phyloP scores from a whole-genome alignment of 2,329 filamentous ascomycete genomes.

The Dothiorella sarmentorum region DNA sequence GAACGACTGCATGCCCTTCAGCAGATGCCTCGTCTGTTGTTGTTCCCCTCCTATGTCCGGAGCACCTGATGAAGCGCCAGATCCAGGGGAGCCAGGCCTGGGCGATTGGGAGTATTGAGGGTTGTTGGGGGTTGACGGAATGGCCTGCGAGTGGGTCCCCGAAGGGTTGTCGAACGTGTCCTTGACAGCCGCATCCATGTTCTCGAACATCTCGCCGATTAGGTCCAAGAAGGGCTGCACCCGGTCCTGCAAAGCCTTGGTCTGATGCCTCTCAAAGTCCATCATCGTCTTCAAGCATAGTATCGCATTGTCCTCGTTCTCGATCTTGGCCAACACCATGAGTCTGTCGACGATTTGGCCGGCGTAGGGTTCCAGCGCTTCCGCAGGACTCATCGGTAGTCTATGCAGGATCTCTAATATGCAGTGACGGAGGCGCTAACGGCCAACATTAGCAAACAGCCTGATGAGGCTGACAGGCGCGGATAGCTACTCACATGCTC shows the following conservation, averaged over 20 bases:
- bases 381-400: constrained; percentile 69
- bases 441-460: constrained; percentile 39
- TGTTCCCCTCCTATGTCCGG: constrained; percentile 78
- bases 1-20: constrained; percentile 97
- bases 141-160: constrained; percentile 42
- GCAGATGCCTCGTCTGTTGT: constrained; percentile 73
- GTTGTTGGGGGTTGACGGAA: constrained; percentile 62
- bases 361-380: constrained; percentile 84
- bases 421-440: constrained; percentile 78
- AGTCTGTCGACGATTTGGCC: constrained; percentile 85
- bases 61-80: constrained; percentile 67
- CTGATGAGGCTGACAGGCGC: too few species aligned
- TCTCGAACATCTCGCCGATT: constrained; percentile 93
- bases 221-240: constrained; percentile 87
- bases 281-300: constrained; percentile 97
- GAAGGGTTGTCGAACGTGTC: constrained; percentile 83
- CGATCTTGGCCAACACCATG: constrained; percentile 80
- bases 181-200: constrained; percentile 89
- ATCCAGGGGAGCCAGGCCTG: constrained; percentile 82
- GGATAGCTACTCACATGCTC: constrained; percentile 68
- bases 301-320: constrained; percentile 99
- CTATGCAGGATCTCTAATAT: constrained; percentile 93
- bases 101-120: constrained; percentile 77
- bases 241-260: constrained; percentile 73
- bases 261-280: constrained; percentile 91